These are phyloP conservation scores for Kwoniella bestiolae DNA, from an alignment of 768 basidiomycete species.

Conservation along the genomic window DNA sequence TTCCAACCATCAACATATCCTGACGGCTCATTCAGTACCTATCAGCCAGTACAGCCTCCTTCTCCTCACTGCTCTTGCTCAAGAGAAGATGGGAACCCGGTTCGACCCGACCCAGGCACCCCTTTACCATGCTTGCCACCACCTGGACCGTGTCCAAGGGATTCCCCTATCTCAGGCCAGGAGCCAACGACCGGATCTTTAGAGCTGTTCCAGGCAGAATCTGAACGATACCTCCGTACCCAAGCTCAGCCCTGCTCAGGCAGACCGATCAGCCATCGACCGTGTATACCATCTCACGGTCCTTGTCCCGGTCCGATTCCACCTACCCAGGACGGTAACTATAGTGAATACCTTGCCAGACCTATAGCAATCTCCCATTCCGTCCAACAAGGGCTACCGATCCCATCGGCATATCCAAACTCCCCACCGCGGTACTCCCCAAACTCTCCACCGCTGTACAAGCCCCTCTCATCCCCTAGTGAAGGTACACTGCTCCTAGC, in stretches of 20 bases:
- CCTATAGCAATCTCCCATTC: conserved; percentile 9
- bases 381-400: conserved; percentile 7
- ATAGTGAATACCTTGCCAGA: neutral
- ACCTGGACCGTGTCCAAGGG: neutral
- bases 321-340: neutral
- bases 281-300: conserved; percentile 14
- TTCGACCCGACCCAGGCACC: neutral
- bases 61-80: neutral
- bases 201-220: too few relatives aligned
- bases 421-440: neutral
- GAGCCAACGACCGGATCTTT: too few relatives aligned
- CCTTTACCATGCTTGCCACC: neutral
- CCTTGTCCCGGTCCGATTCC: conserved; percentile 16
- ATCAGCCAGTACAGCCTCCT: neutral
- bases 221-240: too few relatives aligned
- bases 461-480: conserved; percentile 22
- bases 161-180: too few relatives aligned
- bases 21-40: neutral
- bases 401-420: neutral
- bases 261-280: neutral
- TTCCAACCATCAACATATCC: neutral
- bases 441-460: conserved; percentile 21
- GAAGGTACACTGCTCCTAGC: conserved; percentile 38
- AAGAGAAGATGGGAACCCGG: neutral
- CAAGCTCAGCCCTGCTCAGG: neutral